Evolutionary conservation across 495 filamentous ascomycete species (phyloP).

Genomic region (Trichoderma reesei): DNA sequence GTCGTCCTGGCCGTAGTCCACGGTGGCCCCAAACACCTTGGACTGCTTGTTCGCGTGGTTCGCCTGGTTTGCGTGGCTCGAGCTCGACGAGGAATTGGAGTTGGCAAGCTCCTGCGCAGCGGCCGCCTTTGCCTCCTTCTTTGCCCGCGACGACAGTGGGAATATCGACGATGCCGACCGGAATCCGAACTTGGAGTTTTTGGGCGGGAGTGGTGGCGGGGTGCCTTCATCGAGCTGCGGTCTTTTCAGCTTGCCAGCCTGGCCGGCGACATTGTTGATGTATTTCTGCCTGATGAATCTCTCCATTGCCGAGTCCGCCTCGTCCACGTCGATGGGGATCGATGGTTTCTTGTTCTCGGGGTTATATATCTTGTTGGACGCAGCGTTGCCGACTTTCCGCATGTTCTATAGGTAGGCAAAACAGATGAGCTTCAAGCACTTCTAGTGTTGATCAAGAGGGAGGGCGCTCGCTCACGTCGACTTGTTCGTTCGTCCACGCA

Average conservation of each 20-base stretch:
- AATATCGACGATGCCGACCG: constrained; percentile 66
- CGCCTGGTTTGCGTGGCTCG: constrained; percentile 19
- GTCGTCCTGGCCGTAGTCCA: constrained; percentile 37
- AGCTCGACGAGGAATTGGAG: constrained; percentile 19
- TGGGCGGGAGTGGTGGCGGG: constrained; percentile 78
- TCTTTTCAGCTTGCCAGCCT: constrained; percentile 16
- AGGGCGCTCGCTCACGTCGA: constrained; percentile 56
- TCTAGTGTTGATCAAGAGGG: not conserved
- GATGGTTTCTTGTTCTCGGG: constrained; percentile 69
- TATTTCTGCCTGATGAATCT: constrained; percentile 92
- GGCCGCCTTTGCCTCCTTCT: constrained; percentile 28
- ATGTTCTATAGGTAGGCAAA: constrained; percentile 56
- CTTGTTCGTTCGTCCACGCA: constrained; percentile 87
- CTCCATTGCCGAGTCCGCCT: constrained; percentile 87
- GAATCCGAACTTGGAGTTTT: constrained; percentile 72
- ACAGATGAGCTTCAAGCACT: not conserved
- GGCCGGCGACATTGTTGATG: constrained; percentile 35
- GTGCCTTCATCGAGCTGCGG: constrained; percentile 40
- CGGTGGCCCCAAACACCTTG: constrained; percentile 56
- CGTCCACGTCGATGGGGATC: constrained; percentile 80
- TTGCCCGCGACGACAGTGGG: constrained; percentile 34
- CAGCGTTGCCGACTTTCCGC: constrained; percentile 77
- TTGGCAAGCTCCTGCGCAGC: constrained; percentile 15
- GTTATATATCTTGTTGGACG: constrained; percentile 82
- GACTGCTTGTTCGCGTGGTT: constrained; percentile 47